Base-by-base conservation (phyloP, 2,329 filamentous ascomycete genomes). In the Camillea tinctor region DNA sequence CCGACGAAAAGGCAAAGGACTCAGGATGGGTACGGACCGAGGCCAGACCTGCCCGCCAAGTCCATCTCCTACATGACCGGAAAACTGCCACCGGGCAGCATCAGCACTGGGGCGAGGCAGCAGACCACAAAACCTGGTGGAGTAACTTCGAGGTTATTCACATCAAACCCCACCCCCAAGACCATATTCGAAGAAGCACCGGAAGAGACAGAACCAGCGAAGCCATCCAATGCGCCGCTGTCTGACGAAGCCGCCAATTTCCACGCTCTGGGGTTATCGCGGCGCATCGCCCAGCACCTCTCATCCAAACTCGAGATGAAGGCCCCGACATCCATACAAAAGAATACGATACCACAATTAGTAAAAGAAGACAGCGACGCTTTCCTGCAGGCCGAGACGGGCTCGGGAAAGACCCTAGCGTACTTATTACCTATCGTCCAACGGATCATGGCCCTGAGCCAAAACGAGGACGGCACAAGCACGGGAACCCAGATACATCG, bases 361-460 rank as follows among this genome's bases (percentile, higher is more conserved):
- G 77, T 96, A 51, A 88, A 88, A 50, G 88, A 90, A 56, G 90
- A 96, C 68, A 88, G 86, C 52, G 95, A 99, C 79, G 93, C 93
- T 1, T 99, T 99, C 70, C 89, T 99, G 36, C 95, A 98, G 74
- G 96, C 95, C 2, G 90, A 99, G 77, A 99, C 95, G 0, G 95
- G 95, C 67, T 99, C 95, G 0, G 95, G 95, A 77, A 99, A 99
- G 79, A 99, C 95, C 0, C 79, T 99, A 61, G 92, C 95, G n/a
- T 99, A 99, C 73, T 82, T 99, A 4, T 79, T 99, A 6, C 95
- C 95, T 1, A 90, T 99, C 52, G 88, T 99, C 21, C 92, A 99
- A 73, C 85, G 93, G 22, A 89, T 99, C 20, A 86, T 97, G 75
- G 84, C 88, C 15, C 82, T 98, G 26, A 88, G 91, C 81, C 66